Base-by-base conservation (phyloP, 2,329 filamentous ascomycete species). In the Bipolaris cookei region DNA sequence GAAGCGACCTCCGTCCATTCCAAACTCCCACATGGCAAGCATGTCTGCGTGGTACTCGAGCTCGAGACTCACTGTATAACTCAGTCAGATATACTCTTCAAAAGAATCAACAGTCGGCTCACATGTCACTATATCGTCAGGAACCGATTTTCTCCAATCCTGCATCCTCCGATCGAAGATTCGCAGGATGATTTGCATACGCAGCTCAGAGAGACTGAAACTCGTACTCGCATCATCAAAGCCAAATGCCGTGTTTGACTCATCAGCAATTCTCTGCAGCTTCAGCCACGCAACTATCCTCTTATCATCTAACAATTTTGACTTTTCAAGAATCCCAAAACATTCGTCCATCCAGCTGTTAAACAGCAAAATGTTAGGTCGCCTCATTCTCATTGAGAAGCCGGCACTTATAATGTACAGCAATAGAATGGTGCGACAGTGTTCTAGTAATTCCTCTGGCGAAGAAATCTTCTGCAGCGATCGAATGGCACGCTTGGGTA, bases 321-420 rank as follows among this genome's bases (percentile, higher is more conserved):
- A 76, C 44, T 73, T 74, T 21, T 70, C 63, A 1, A 76, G 65
- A 35, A 76, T 61, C 1, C 55, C 56, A 37, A 69, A 45, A 38
- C 71, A 74, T 45, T 76, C 74, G 43, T 69, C 70, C 73, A 76
- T 74, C 74, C 74, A 76, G 35, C 70, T 72, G 48, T 76, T 76
- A 57, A 68, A 75, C 0, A 69, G 45, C 13, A 76, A 49, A 7
- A 75, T 75, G 18, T 72, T 74, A 8, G 73, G 73, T 10, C 72
- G 62, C 54, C 73, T 69, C 18, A 76, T 32, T 18, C 73, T 56
- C 69, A 75, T 73, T 0, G 73, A 67, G 14, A 74, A 70, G 3
- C 72, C 71, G 25, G 74, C 72, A 28, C 70, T 72, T 32, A 75
- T 53, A 4, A 71, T 60, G 37, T 76, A 76, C 6, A 75, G 52